Evolutionary conservation across 306 rosid genomes (phyloP).

Genomic region (Corylus avellana): DNA sequence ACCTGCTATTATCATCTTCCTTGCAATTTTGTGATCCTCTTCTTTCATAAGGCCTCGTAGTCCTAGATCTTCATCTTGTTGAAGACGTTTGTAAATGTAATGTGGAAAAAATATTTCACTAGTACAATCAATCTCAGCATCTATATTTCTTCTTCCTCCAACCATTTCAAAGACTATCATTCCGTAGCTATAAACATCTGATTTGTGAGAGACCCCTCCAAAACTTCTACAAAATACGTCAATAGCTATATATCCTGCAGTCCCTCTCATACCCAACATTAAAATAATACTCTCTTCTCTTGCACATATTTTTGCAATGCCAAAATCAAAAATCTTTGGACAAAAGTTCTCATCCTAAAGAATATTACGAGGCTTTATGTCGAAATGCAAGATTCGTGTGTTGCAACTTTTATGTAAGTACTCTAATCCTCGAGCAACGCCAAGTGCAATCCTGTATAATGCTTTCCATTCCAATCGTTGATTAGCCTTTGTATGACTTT

Average conservation of each 20-base stretch:
- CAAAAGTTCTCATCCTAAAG: constrained; percentile 21
- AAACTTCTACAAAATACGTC: constrained; percentile 32
- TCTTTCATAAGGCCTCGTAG: constrained; percentile 1
- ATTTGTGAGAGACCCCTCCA: constrained; percentile 42
- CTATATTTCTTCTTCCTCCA: constrained; percentile 33
- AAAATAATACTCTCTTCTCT: constrained; percentile 26
- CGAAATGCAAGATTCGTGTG: constrained; percentile 16
- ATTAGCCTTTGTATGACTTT: neutral
- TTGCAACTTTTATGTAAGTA: constrained; percentile 24
- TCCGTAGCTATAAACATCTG: constrained; percentile 42
- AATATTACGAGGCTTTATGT: constrained; percentile 25
- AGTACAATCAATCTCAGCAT: constrained; percentile 1
- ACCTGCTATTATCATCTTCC: constrained; percentile 29
- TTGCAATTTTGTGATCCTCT: neutral
- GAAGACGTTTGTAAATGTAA: constrained; percentile 35
- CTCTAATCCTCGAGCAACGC: constrained; percentile 19
- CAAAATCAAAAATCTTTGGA: constrained; percentile 42
- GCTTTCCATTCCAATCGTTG: constrained; percentile 13
- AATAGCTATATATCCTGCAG: constrained; percentile 39
- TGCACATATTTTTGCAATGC: constrained; percentile 24
- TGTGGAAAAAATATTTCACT: constrained; percentile 42
- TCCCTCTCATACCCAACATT: constrained; percentile 33
- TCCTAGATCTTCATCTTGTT: constrained; percentile 16
- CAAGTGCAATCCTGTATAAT: constrained; percentile 6
- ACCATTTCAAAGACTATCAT: constrained; percentile 48